These are phyloP conservation scores for Trypanosoma congolense DNA, from an alignment of 208 protist genomes.

Conservation along the genomic window DNA sequence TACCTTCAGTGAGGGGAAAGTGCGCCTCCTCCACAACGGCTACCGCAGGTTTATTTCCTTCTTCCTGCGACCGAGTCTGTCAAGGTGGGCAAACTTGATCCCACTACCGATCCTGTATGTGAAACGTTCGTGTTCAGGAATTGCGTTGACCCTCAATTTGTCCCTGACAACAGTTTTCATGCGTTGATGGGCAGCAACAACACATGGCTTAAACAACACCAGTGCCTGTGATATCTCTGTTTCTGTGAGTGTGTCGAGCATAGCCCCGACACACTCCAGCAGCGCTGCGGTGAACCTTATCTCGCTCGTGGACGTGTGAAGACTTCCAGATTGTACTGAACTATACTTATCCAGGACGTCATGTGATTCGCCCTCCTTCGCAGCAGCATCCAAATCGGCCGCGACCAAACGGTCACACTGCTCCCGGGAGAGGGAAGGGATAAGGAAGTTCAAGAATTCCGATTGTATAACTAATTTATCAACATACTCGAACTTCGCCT, in stretches of 20 bases:
- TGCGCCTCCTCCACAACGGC: no score
- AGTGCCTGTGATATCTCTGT: conserved; percentile 38
- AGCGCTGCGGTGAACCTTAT: conserved; percentile 42
- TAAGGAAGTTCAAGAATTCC: conserved; percentile 39
- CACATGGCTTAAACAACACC: conserved; percentile 53
- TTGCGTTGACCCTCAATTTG: neutral
- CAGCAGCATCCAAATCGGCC: conserved; percentile 25
- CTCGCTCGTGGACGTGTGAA: conserved; percentile 6
- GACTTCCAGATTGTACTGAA: neutral
- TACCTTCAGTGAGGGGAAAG: no score
- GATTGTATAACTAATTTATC: conserved; percentile 52
- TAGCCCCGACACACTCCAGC: conserved; percentile 38
- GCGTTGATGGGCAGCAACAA: conserved; percentile 54
- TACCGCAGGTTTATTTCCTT: conserved; percentile 23
- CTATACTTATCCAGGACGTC: neutral
- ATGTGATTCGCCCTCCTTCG: neutral
- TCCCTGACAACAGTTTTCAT: conserved; percentile 28
- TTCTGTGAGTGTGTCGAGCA: conserved; percentile 73
- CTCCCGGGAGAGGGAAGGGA: conserved; percentile 57
- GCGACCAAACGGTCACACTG: conserved; percentile 36
- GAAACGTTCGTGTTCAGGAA: neutral
- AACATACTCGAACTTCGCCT: conserved; percentile 41
- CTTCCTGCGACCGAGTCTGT: conserved; percentile 60
- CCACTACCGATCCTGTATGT: conserved; percentile 31
- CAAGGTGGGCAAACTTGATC: conserved; percentile 72